A percentile compares a stretch with the other conserved stretches of the same genome.
These are phyloP conservation scores for Citrus maxima DNA, from an alignment of 345 rosid species.

Conservation along the genomic window DNA sequence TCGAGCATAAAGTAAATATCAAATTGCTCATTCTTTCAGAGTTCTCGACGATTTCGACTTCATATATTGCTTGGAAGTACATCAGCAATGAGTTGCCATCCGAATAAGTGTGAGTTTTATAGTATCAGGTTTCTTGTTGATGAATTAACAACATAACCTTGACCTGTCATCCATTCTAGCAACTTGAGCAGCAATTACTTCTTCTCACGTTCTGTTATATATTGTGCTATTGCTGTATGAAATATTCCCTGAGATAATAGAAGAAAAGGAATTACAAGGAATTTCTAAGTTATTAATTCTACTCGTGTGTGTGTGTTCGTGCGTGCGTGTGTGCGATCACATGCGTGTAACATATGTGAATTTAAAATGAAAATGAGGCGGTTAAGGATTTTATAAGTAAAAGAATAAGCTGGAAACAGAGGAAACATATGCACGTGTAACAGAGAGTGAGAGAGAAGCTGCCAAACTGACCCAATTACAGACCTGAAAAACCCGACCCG, in stretches of 20 bases:
- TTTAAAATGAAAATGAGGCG: too few relatives aligned
- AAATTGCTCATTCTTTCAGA: slow-evolving; percentile 13
- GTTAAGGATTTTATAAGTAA: too few relatives aligned
- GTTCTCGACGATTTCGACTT: slow-evolving; percentile 40
- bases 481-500: too few relatives aligned
- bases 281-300: background rate
- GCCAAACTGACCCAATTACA: too few relatives aligned
- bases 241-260: slow-evolving; percentile 50
- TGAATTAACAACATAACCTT: slow-evolving; percentile 68
- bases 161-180: slow-evolving; percentile 90
- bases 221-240: slow-evolving; percentile 53
- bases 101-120: slow-evolving; percentile 69
- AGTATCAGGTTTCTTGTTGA: slow-evolving; percentile 71
- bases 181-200: slow-evolving; percentile 75
- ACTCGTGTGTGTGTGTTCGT: background rate
- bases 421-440: too few relatives aligned
- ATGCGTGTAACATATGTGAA: too few relatives aligned
- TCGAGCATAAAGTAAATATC: background rate
- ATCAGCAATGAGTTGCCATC: slow-evolving; percentile 61
- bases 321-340: background rate
- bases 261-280: background rate
- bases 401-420: too few relatives aligned
- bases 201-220: slow-evolving; percentile 60
- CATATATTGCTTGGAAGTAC: slow-evolving; percentile 61
- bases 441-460: too few relatives aligned